phyloP scores from a whole-genome alignment of 805 yeast species.

The Kodamaea restingae region DNA sequence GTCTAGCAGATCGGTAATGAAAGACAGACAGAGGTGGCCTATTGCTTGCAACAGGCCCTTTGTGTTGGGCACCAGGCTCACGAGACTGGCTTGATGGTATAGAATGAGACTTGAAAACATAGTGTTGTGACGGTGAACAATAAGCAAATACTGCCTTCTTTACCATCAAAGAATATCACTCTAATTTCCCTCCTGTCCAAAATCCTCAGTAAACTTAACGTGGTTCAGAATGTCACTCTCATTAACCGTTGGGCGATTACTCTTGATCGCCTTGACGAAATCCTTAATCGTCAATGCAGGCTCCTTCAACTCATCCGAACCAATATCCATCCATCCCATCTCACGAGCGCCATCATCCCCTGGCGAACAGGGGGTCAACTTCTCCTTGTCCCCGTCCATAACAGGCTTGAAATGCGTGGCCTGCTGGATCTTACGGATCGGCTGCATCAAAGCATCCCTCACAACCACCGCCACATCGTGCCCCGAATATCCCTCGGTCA shows the following conservation, averaged over 20 bases:
- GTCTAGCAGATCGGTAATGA: slow-evolving; percentile 1
- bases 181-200: slow-evolving; percentile 94
- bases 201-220: slow-evolving; percentile 84
- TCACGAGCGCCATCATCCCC: slow-evolving; percentile 87
- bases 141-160: no score
- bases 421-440: slow-evolving; percentile 88
- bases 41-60: no score
- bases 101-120: no score
- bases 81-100: no score
- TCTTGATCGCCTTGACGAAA: slow-evolving; percentile 86
- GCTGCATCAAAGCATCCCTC: slow-evolving; percentile 96
- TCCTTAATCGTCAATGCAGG: slow-evolving; percentile 89
- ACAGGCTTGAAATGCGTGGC: slow-evolving; percentile 88
- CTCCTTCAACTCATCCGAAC: slow-evolving; percentile 81
- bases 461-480: slow-evolving; percentile 96
- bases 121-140: no score
- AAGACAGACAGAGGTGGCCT: no score
- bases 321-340: slow-evolving; percentile 91
- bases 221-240: slow-evolving; percentile 77
- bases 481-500: slow-evolving; percentile 97
- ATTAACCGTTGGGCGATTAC: slow-evolving; percentile 93
- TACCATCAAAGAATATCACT: not conserved
- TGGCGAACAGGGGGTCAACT: slow-evolving; percentile 91
- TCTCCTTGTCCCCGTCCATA: slow-evolving; percentile 39
- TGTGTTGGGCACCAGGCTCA: no score